Conservation (phyloP, 1,284 basidiomycete genomes). For the Fomitopsis schrenkii region DNA sequence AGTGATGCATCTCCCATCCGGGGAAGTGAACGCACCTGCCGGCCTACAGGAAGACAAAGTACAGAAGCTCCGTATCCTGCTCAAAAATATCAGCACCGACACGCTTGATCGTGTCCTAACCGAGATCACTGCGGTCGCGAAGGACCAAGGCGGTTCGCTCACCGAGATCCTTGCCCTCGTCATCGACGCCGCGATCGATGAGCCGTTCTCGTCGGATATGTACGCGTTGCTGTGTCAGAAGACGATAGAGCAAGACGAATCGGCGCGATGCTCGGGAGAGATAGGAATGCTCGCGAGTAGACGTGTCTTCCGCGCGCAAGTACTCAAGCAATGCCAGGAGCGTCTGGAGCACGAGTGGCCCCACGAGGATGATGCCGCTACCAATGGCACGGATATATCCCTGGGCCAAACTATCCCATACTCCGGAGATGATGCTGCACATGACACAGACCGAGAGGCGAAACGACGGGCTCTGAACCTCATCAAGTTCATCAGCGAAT, state of each 20-base stretch:
- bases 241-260: conserved; percentile 62
- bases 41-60: no score
- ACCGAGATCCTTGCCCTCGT: conserved; percentile 95
- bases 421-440: conserved; percentile 92
- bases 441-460: conserved; percentile 59
- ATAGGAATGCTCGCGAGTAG: conserved; percentile 81
- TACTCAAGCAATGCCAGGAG: conserved; percentile 66
- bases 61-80: conserved; percentile 81
- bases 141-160: conserved; percentile 92
- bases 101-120: conserved; percentile 88
- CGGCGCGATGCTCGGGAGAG: conserved; percentile 82
- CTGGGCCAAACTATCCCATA: conserved; percentile 69
- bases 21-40: no score
- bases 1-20: no score
- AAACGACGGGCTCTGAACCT: conserved; percentile 96
- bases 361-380: conserved; percentile 40
- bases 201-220: conserved; percentile 97
- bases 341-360: conserved; percentile 90
- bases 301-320: conserved; percentile 77
- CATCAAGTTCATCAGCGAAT: conserved; percentile 96
- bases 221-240: conserved; percentile 93
- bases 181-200: conserved; percentile 89
- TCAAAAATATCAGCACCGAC: conserved; percentile 98
- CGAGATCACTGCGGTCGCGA: conserved; percentile 68
- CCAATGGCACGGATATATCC: conserved; percentile 24